Percentiles rank a stretch among this genome's conserved stretches.
These are phyloP conservation scores for Phytophthora nicotianae DNA, from an alignment of 352 stramenopile species.

Conservation along the genomic window DNA sequence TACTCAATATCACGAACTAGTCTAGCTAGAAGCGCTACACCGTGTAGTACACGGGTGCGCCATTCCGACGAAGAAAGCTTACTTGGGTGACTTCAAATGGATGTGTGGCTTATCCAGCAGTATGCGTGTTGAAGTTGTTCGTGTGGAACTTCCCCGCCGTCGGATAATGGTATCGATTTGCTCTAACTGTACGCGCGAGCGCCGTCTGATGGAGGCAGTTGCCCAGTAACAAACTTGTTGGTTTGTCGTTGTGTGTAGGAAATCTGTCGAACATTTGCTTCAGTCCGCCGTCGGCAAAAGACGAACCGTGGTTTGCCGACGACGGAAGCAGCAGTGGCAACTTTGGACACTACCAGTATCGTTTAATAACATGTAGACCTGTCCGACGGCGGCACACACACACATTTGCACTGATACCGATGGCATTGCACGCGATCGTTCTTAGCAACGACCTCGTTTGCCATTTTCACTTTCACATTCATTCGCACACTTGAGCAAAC, in stretches of 20 bases:
- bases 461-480: constrained; percentile 28
- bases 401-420: neutral
- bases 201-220: no score
- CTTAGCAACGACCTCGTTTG: constrained; percentile 9
- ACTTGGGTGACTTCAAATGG: no score
- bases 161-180: constrained; percentile 9
- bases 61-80: constrained; percentile 10
- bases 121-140: constrained; percentile 21
- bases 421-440: neutral
- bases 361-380: neutral
- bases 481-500: constrained; percentile 9
- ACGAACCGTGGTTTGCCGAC: neutral
- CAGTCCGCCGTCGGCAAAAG: constrained; percentile 1
- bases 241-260: neutral
- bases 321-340: no score
- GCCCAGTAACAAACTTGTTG: no score
- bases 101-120: neutral
- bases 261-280: neutral
- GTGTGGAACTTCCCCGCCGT: constrained; percentile 16
- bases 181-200: no score
- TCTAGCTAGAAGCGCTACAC: neutral
- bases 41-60: neutral
- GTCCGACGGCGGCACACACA: constrained; percentile 27
- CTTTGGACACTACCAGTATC: no score
- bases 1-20: constrained; percentile 50